Conservation (phyloP, 169 alveolate species). For the Plasmodium gallinaceum region DNA sequence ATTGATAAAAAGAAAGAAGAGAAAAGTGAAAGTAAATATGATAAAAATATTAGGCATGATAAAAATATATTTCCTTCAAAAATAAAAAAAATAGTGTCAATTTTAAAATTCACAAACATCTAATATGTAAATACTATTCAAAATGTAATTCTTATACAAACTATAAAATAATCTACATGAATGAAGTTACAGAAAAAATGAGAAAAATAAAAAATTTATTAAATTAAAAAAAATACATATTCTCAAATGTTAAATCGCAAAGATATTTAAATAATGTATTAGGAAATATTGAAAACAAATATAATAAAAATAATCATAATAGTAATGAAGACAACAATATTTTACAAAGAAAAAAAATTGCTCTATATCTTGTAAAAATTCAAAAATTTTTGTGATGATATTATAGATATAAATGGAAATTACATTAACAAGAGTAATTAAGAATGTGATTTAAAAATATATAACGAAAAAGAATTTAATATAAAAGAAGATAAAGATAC, state of each 20-base stretch:
- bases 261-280: no score
- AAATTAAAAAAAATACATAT: no score
- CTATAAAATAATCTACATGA: conserved; percentile 33
- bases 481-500: no score
- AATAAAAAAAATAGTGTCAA: background rate
- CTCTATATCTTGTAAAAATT: no score
- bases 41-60: background rate
- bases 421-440: background rate
- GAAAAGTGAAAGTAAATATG: background rate
- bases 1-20: background rate
- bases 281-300: no score
- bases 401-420: background rate
- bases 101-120: background rate
- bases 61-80: background rate
- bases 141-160: conserved; percentile 32
- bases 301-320: no score
- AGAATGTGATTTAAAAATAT: no score
- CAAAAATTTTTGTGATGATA: background rate
- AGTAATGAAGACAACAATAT: no score
- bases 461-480: no score
- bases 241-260: no score
- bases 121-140: conserved; percentile 1
- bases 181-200: conserved; percentile 9
- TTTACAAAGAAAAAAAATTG: no score
- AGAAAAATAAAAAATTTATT: no score